These are phyloP conservation scores for Lactarius evosmus DNA, from an alignment of 768 basidiomycete species.

Conservation along the genomic window DNA sequence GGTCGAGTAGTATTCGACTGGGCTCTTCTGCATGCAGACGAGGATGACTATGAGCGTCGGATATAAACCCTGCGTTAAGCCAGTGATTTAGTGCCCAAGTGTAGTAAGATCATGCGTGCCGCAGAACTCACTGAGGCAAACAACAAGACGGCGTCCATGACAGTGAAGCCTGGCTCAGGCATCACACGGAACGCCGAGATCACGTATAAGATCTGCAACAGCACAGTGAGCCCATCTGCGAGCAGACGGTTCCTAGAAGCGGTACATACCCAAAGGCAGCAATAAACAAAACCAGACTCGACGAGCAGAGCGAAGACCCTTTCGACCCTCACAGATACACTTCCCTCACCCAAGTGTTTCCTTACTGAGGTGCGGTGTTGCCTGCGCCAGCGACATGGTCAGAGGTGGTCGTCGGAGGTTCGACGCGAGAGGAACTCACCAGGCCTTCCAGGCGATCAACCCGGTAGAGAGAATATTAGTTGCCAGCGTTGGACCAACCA, in stretches of 20 bases:
- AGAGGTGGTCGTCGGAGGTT: background rate
- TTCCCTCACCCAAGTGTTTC: constrained; percentile 18
- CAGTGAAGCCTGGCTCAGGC: constrained; percentile 9
- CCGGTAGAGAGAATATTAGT: constrained; percentile 21
- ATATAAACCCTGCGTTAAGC: constrained; percentile 10
- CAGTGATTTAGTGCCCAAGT: background rate
- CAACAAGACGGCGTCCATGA: constrained; percentile 14
- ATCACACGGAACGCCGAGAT: constrained; percentile 13
- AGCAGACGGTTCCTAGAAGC: background rate
- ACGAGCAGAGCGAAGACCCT: constrained; percentile 20
- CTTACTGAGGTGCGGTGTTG: constrained; percentile 9
- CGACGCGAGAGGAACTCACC: background rate
- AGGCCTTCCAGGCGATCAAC: constrained; percentile 22
- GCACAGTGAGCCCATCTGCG: background rate
- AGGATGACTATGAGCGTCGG: constrained; percentile 22
- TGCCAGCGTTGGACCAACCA: constrained; percentile 17
- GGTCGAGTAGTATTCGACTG: constrained; percentile 14
- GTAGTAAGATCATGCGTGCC: background rate
- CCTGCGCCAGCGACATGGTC: background rate
- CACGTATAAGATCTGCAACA: constrained; percentile 10
- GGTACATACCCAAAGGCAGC: constrained; percentile 17
- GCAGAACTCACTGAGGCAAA: constrained; percentile 12
- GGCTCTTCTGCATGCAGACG: constrained; percentile 22
- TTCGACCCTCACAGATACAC: constrained; percentile 9
- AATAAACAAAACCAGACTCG: constrained; percentile 21